Evolutionary conservation across 306 rosid genomes (phyloP).

Genomic region (Ceratonia siliqua): DNA sequence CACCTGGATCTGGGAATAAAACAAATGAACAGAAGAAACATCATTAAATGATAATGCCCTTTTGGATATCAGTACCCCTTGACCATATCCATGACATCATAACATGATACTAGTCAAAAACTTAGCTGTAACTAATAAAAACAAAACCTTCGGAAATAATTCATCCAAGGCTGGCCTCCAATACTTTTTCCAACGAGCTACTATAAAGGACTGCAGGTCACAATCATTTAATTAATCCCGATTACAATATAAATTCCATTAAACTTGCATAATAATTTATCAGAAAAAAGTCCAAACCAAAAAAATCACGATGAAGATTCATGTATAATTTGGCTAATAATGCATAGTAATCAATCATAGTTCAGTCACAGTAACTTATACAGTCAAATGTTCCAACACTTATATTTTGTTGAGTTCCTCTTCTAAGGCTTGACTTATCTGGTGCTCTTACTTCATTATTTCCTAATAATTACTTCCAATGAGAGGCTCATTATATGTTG

Average conservation of each 20-base stretch:
- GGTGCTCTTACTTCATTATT: not conserved
- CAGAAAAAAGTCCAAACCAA: not conserved
- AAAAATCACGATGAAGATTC: not conserved
- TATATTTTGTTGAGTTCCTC: too few relatives aligned
- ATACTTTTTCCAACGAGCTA: conserved; percentile 32
- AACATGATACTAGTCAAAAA: not conserved
- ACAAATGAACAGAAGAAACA: not conserved
- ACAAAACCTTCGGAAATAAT: conserved; percentile 34
- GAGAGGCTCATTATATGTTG: not conserved
- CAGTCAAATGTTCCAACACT: too few relatives aligned
- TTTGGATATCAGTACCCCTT: not conserved
- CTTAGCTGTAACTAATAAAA: not conserved
- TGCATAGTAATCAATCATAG: not conserved
- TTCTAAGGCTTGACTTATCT: too few relatives aligned
- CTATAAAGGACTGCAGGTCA: conserved; percentile 31
- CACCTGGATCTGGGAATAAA: conserved; percentile 24
- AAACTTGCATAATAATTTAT: not conserved
- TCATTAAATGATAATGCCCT: not conserved
- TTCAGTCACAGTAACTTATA: too few relatives aligned
- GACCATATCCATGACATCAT: not conserved
- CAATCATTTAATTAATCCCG: conserved; percentile 20
- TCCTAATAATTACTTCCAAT: not conserved
- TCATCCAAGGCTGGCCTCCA: conserved; percentile 33
- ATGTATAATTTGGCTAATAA: too few relatives aligned
- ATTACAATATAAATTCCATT: not conserved